Conservation (phyloP, 768 basidiomycete species). For the Amanita inopinata region DNA sequence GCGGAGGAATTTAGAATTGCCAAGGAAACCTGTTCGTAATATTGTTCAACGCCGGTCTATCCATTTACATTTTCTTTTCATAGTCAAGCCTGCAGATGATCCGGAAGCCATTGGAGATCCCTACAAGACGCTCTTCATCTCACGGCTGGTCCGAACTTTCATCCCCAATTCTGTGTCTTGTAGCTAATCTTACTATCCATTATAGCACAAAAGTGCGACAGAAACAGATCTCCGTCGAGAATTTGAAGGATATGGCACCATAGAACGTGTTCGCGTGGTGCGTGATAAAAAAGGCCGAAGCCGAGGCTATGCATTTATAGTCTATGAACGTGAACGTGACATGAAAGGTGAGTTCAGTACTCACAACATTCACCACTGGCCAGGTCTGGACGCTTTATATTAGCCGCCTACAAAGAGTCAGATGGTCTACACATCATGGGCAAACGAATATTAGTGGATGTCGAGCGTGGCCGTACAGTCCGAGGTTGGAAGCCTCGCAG, state of each 20-base stretch:
- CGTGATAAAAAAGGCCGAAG: slow-evolving; percentile 83
- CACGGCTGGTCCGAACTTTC: slow-evolving; percentile 55
- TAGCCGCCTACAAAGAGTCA: slow-evolving; percentile 96
- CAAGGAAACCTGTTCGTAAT: slow-evolving; percentile 72
- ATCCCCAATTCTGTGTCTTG: slow-evolving; percentile 12
- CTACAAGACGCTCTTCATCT: slow-evolving; percentile 96
- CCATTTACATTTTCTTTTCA: slow-evolving; percentile 9
- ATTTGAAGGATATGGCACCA: slow-evolving; percentile 90
- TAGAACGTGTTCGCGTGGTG: slow-evolving; percentile 91
- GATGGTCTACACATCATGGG: slow-evolving; percentile 95
- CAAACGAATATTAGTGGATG: slow-evolving; percentile 93
- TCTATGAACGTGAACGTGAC: slow-evolving; percentile 95
- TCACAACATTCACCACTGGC: slow-evolving; percentile 11
- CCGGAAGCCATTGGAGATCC: slow-evolving; percentile 89
- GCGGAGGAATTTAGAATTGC: slow-evolving; percentile 69
- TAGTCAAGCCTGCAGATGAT: slow-evolving; percentile 93
- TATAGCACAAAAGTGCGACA: slow-evolving; percentile 82
- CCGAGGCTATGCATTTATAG: slow-evolving; percentile 92
- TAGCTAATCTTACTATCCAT: slow-evolving; percentile 11
- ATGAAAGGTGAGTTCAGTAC: slow-evolving; percentile 77
- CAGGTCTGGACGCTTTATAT: slow-evolving; percentile 12
- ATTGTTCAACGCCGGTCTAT: slow-evolving; percentile 5
- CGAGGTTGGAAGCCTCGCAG: slow-evolving; percentile 98
- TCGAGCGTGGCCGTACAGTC: slow-evolving; percentile 95
- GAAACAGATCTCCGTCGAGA: slow-evolving; percentile 90